Evolutionary conservation across 1,284 basidiomycete genomes (phyloP).

Genomic region (Neolentinus lepideus): DNA sequence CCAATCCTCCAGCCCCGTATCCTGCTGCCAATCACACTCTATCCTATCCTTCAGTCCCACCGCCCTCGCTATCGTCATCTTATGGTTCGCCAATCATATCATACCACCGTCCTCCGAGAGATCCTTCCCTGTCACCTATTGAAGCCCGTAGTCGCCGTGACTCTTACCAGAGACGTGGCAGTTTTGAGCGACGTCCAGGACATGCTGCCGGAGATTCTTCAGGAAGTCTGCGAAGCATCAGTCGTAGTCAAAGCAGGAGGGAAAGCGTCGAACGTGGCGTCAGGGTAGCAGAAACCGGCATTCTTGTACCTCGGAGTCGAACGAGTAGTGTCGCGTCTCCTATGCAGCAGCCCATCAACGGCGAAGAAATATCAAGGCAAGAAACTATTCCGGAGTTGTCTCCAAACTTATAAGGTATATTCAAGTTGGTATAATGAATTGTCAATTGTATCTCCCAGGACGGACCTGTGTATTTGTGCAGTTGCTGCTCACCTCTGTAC

Average conservation of each 20-base stretch:
- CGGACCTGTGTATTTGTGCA: neutral
- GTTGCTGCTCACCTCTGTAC: neutral
- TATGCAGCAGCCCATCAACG: neutral
- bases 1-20: conserved; percentile 27
- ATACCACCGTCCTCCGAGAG: conserved; percentile 35
- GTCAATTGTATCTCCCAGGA: neutral
- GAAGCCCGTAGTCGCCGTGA: conserved; percentile 43
- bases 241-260: conserved; percentile 34
- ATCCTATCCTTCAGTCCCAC: conserved; percentile 62
- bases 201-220: conserved; percentile 17
- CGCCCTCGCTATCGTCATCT: conserved; percentile 60
- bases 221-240: conserved; percentile 27
- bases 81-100: conserved; percentile 55
- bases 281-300: conserved; percentile 16
- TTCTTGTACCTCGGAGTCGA: conserved; percentile 9
- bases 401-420: neutral
- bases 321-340: neutral
- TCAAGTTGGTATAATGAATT: neutral
- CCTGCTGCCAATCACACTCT: conserved; percentile 27
- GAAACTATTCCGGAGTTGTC: neutral
- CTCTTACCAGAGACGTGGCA: conserved; percentile 35
- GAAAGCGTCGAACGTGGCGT: conserved; percentile 31
- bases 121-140: conserved; percentile 37
- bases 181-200: conserved; percentile 32
- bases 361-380: neutral